A percentile compares a stretch with the other conserved stretches of the same genome.
Evolutionary conservation across 2,329 filamentous ascomycete genomes (phyloP).

Genomic region (Pezicula carpinea): DNA sequence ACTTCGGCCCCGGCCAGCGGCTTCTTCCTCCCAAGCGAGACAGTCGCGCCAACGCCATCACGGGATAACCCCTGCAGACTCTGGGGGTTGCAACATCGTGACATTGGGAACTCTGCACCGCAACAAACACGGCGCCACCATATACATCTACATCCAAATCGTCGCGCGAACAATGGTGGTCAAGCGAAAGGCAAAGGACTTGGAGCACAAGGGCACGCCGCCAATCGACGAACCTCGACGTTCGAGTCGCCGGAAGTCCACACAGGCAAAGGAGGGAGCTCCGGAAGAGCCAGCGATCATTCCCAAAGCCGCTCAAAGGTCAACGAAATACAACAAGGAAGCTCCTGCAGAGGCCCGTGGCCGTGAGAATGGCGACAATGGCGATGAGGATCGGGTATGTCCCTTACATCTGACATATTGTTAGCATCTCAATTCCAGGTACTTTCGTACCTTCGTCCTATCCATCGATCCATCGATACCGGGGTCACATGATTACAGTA

Average conservation of each 20-base stretch:
- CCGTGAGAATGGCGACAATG: neutral
- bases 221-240: constrained; percentile 16
- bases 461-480: too few relatives aligned
- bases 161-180: constrained; percentile 11
- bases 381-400: too few relatives aligned
- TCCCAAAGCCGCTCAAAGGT: constrained; percentile 2
- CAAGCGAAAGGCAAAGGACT: constrained; percentile 24
- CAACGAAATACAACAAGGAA: constrained; percentile 5
- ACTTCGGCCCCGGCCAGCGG: too few relatives aligned
- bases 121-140: neutral
- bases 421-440: neutral
- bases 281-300: constrained; percentile 3
- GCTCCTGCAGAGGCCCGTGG: neutral
- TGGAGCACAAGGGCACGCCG: constrained; percentile 5
- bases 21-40: too few relatives aligned
- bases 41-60: neutral
- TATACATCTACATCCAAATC: neutral
- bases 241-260: constrained; percentile 18
- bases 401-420: neutral
- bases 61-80: neutral
- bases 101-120: neutral
- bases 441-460: too few relatives aligned
- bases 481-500: too few relatives aligned
- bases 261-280: constrained; percentile 7
- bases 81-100: constrained; percentile 1